phyloP scores from a whole-genome alignment of 106 monocot species.

The Dactylorhiza incarnata region DNA sequence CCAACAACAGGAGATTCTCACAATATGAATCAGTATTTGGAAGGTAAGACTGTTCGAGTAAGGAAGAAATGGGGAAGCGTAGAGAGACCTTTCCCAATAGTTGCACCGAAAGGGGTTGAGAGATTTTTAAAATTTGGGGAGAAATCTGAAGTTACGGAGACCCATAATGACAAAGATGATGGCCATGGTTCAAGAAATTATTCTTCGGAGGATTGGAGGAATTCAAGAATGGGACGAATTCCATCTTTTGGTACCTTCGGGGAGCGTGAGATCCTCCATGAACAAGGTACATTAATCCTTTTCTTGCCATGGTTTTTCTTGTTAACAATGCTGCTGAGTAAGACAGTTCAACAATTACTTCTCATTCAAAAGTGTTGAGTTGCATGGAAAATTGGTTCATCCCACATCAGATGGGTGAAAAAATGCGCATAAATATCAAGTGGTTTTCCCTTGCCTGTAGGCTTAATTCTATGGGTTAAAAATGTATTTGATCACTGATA shows the following conservation, averaged over 20 bases:
- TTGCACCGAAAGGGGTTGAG: constrained; percentile 42
- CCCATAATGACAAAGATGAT: constrained; percentile 31
- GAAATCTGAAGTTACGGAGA: constrained; percentile 25
- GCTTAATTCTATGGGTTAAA: too few species aligned
- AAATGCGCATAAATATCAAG: too few species aligned
- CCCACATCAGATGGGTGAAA: too few species aligned
- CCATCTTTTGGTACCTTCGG: constrained; percentile 6
- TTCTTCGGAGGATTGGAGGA: background rate
- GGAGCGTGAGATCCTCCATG: background rate
- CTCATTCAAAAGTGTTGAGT: too few species aligned
- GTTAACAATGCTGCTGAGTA: too few species aligned
- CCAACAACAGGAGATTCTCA: constrained; percentile 22
- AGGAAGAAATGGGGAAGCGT: constrained; percentile 53
- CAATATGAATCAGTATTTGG: constrained; percentile 20
- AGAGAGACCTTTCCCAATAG: constrained; percentile 36
- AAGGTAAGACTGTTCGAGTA: constrained; percentile 24
- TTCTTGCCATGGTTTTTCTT: background rate
- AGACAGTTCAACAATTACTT: too few species aligned
- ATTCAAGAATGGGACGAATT: background rate
- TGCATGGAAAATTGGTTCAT: too few species aligned
- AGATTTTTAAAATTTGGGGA: constrained; percentile 50
- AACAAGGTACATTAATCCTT: constrained; percentile 1
- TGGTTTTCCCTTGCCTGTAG: too few species aligned
- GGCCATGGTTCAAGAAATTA: constrained; percentile 13
- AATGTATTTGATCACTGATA: too few species aligned